These are phyloP conservation scores for Trypanosoma cruzi DNA, from an alignment of 208 protist genomes.

Conservation along the genomic window DNA sequence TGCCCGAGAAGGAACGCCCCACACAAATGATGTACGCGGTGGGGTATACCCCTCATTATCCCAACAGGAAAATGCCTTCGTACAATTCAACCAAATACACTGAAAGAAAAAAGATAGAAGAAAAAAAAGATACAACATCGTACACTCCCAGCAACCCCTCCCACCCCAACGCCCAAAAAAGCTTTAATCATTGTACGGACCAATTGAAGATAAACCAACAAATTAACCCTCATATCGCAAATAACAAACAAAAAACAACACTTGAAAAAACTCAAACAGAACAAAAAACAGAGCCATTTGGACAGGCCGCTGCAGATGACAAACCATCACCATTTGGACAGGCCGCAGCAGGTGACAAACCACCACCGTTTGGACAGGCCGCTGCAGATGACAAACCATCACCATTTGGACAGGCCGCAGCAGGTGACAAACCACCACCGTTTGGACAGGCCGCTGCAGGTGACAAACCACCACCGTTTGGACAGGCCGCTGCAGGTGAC, in stretches of 20 bases:
- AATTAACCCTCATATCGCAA: not conserved
- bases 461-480: constrained; percentile 1
- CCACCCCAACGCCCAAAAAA: too few relatives aligned
- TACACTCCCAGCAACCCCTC: not conserved
- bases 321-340: constrained; percentile 4
- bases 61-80: not conserved
- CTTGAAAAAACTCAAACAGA: not conserved
- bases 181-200: too few relatives aligned
- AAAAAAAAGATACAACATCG: not conserved
- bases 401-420: constrained; percentile 10
- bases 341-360: constrained; percentile 1
- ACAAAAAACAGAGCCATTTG: constrained; percentile 1
- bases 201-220: constrained; percentile 16
- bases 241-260: not conserved
- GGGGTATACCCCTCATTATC: constrained; percentile 33
- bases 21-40: constrained; percentile 24
- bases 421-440: constrained; percentile 4
- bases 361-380: constrained; percentile 10
- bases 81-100: constrained; percentile 3
- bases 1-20: constrained; percentile 7
- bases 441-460: constrained; percentile 15
- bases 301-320: constrained; percentile 2
- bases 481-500: constrained; percentile 6
- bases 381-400: not conserved
- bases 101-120: not conserved